Percentiles rank a stretch among this genome's conserved stretches.
These are phyloP conservation scores for Sugiyamaella marilandica DNA, from an alignment of 805 yeast genomes.

Conservation along the genomic window DNA sequence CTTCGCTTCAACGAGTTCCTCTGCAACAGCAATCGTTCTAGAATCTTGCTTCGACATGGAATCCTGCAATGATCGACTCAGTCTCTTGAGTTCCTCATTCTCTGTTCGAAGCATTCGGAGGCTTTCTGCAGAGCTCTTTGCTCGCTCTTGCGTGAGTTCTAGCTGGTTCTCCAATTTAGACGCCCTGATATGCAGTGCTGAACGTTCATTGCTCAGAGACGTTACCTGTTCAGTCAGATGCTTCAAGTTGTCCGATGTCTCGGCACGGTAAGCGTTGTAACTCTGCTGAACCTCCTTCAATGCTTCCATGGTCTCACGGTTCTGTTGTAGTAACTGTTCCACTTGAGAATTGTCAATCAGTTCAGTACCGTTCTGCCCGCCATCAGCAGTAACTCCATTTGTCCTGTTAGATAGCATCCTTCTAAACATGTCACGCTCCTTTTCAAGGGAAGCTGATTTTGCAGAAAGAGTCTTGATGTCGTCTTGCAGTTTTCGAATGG, in stretches of 20 bases:
- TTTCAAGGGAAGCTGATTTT: slow-evolving; percentile 48
- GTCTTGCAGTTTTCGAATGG: slow-evolving; percentile 28
- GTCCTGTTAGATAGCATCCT: slow-evolving; percentile 22
- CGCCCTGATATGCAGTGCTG: slow-evolving; percentile 45
- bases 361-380: slow-evolving; percentile 58
- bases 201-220: slow-evolving; percentile 38
- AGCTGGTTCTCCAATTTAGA: slow-evolving; percentile 53
- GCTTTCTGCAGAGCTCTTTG: slow-evolving; percentile 39
- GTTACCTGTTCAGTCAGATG: slow-evolving; percentile 47
- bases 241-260: slow-evolving; percentile 42
- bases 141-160: slow-evolving; percentile 50
- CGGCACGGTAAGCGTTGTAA: slow-evolving; percentile 39
- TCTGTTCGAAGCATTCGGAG: slow-evolving; percentile 42
- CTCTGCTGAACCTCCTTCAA: slow-evolving; percentile 29
- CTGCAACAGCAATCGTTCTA: slow-evolving; percentile 44
- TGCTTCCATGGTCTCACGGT: slow-evolving; percentile 24
- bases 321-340: slow-evolving; percentile 19
- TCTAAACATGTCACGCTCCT: slow-evolving; percentile 69
- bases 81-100: slow-evolving; percentile 40
- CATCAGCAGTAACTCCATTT: neutral
- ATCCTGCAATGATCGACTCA: slow-evolving; percentile 40
- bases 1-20: slow-evolving; percentile 53
- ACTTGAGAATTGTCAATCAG: slow-evolving; percentile 36
- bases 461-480: slow-evolving; percentile 44
- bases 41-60: slow-evolving; percentile 44